Percentiles rank a stretch among this genome's conserved stretches.
Evolutionary conservation across 2,329 filamentous ascomycete genomes (phyloP).

Genomic region (Fusarium dimerum): DNA sequence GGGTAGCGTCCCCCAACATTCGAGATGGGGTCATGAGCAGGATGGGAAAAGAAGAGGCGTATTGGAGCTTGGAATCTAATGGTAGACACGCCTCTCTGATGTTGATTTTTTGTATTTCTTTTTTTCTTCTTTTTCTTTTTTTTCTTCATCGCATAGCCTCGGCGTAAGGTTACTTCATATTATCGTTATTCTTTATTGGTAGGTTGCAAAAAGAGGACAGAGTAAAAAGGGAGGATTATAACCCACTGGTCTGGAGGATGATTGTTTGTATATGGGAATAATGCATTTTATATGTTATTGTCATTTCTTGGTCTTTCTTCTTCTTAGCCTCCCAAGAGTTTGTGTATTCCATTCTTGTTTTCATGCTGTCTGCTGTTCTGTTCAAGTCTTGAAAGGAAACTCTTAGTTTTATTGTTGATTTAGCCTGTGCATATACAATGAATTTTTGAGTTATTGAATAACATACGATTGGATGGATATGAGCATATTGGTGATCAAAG

Average conservation of each 20-base stretch:
- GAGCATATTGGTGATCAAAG: no score
- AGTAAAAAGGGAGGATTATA: not conserved
- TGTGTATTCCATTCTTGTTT: no score
- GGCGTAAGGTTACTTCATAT: conserved; percentile 22
- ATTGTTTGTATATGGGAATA: not conserved
- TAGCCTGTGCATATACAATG: no score
- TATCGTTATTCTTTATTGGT: conserved; percentile 3
- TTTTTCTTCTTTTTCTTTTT: conserved; percentile 24
- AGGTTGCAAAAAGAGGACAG: not conserved
- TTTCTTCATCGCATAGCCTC: conserved; percentile 31
- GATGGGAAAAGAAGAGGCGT: not conserved
- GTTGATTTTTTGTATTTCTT: conserved; percentile 14
- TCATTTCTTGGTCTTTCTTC: not conserved
- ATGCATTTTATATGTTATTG: not conserved
- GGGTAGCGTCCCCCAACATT: conserved; percentile 6
- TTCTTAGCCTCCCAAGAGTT: not conserved
- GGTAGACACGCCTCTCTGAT: not conserved
- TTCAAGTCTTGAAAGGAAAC: no score
- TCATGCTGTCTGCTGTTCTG: no score
- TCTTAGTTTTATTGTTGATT: no score
- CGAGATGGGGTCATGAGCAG: conserved; percentile 11
- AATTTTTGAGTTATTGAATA: no score
- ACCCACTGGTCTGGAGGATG: not conserved
- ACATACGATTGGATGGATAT: no score
- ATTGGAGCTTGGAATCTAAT: not conserved